Conservation (phyloP, 106 monocot species). For the Ottelia alismoides region DNA sequence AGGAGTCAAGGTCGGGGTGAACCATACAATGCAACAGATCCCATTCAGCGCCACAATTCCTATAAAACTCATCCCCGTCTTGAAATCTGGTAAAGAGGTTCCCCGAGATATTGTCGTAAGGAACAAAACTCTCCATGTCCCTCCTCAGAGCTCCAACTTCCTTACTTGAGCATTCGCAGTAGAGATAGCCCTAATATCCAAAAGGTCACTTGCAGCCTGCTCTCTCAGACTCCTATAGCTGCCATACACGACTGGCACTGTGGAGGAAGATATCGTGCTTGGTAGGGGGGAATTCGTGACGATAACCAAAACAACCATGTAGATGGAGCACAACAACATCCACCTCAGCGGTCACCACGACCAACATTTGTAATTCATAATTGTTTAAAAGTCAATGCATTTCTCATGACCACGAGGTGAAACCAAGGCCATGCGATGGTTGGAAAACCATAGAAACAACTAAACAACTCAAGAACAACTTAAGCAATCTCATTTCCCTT, state of each 20-base stretch:
- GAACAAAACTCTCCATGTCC: constrained; percentile 26
- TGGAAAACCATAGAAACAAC: too few relatives aligned
- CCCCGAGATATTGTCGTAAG: constrained; percentile 22
- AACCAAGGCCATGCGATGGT: too few relatives aligned
- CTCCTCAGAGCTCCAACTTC: constrained; percentile 19
- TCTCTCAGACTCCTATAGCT: constrained; percentile 14
- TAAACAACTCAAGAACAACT: too few relatives aligned
- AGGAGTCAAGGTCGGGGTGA: too few relatives aligned
- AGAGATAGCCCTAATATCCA: constrained; percentile 19
- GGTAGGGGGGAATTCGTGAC: constrained; percentile 6
- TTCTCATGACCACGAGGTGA: too few relatives aligned
- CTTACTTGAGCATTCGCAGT: not conserved
- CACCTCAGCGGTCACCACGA: constrained; percentile 12
- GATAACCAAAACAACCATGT: constrained; percentile 2
- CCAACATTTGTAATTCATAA: too few relatives aligned
- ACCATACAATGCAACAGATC: constrained; percentile 11
- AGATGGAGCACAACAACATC: constrained; percentile 15
- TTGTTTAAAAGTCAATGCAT: too few relatives aligned
- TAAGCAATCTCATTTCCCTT: too few relatives aligned
- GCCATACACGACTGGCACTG: constrained; percentile 2
- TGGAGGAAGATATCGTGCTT: not conserved
- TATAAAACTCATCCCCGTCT: constrained; percentile 22
- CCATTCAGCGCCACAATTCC: constrained; percentile 13
- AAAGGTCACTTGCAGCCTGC: constrained; percentile 7
- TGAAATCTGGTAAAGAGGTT: constrained; percentile 7